Conservation (phyloP, 139 green algal species). For the Ostreobium quekettii region DNA sequence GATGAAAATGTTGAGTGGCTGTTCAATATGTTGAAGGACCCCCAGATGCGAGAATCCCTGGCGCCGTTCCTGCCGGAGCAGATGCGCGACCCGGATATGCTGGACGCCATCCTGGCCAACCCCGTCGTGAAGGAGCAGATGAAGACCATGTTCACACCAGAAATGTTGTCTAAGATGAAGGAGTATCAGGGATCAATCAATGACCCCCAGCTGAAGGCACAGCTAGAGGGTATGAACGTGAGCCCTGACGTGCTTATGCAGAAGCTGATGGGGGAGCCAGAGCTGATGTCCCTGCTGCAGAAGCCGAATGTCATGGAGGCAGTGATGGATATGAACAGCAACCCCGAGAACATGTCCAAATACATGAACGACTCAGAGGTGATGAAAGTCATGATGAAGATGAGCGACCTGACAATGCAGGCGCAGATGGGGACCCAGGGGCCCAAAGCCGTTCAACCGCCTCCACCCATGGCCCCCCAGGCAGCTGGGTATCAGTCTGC, state of each 20-base stretch:
- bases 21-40: slow-evolving; percentile 14
- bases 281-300: slow-evolving; percentile 9
- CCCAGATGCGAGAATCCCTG: slow-evolving; percentile 15
- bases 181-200: background rate
- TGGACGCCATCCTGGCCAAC: slow-evolving; percentile 2
- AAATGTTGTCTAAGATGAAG: slow-evolving; percentile 6
- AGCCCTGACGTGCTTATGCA: slow-evolving; percentile 14
- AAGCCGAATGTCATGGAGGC: slow-evolving; percentile 19
- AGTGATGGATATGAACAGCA: slow-evolving; percentile 14
- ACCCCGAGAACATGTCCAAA: slow-evolving; percentile 14
- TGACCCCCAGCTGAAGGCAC: slow-evolving; percentile 2
- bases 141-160: slow-evolving; percentile 14
- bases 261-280: slow-evolving; percentile 19
- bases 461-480: no score
- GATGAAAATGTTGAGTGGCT: slow-evolving; percentile 15
- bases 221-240: slow-evolving; percentile 18
- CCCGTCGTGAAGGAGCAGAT: slow-evolving; percentile 16
- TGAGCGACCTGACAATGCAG: slow-evolving; percentile 15
- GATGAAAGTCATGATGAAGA: slow-evolving; percentile 20
- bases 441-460: no score
- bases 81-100: slow-evolving; percentile 16
- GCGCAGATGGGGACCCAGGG: background rate
- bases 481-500: no score
- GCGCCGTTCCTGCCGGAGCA: slow-evolving; percentile 11
- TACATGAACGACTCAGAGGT: slow-evolving; percentile 19